Conservation (phyloP, 1,284 basidiomycete genomes). For the Ceratobasidium theobromae region DNA sequence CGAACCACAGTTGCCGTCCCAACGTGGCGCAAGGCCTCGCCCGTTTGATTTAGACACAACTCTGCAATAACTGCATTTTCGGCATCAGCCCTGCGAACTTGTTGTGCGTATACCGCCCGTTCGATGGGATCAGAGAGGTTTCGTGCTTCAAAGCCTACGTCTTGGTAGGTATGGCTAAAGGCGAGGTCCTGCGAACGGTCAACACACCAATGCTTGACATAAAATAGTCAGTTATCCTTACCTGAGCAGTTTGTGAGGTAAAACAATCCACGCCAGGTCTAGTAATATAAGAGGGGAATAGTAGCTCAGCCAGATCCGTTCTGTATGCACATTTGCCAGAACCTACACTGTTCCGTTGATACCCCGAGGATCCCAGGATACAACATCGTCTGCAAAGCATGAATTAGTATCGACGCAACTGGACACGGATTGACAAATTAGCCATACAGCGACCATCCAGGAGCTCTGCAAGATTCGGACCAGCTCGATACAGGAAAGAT, state of each 20-base stretch:
- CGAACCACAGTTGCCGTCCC: conserved; percentile 41
- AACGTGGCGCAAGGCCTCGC: conserved; percentile 38
- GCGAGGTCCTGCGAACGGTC: conserved; percentile 35
- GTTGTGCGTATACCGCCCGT: conserved; percentile 35
- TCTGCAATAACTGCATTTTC: conserved; percentile 37
- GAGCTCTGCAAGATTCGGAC: conserved; percentile 37
- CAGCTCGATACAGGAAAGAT: conserved; percentile 40
- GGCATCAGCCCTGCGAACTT: conserved; percentile 37
- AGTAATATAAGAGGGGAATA: background rate
- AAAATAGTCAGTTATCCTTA: background rate
- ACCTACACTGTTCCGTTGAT: conserved; percentile 40
- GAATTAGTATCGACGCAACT: background rate
- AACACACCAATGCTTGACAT: background rate
- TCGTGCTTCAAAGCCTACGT: conserved; percentile 37
- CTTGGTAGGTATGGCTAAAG: conserved; percentile 37
- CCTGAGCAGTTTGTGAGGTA: conserved; percentile 39
- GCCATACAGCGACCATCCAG: conserved; percentile 39
- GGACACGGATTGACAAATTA: conserved; percentile 36
- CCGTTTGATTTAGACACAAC: conserved; percentile 38
- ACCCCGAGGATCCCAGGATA: conserved; percentile 41
- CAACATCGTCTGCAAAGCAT: conserved; percentile 34
- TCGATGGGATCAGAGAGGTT: conserved; percentile 38
- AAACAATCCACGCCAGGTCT: conserved; percentile 40
- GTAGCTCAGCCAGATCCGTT: too few species aligned
- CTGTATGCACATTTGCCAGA: background rate